These are phyloP conservation scores for Truncatella angustata DNA, from an alignment of 2,329 filamentous ascomycete genomes.

Conservation along the genomic window DNA sequence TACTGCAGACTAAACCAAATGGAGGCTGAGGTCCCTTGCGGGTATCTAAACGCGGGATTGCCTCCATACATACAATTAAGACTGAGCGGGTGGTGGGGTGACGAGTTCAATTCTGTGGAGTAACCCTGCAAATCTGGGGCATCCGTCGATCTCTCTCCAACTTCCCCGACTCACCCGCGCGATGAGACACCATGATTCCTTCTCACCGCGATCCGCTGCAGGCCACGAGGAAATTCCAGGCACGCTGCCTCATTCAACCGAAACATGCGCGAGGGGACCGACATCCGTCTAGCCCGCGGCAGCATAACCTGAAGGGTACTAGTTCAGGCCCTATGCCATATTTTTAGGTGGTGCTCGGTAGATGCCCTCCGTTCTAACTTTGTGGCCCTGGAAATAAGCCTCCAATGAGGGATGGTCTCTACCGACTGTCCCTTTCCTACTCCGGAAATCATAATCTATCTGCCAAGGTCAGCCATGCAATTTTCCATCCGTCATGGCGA, in stretches of 20 bases:
- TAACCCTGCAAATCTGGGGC: slow-evolving; percentile 19
- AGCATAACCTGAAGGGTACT: neutral
- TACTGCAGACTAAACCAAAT: neutral
- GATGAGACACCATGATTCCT: slow-evolving; percentile 1
- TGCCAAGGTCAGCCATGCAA: slow-evolving; percentile 7
- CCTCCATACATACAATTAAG: too few species aligned
- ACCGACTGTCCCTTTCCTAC: slow-evolving; percentile 9
- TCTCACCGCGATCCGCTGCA: neutral
- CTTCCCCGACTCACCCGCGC: neutral
- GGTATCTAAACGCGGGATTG: slow-evolving; percentile 1
- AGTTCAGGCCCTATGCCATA: slow-evolving; percentile 7
- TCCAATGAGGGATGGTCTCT: slow-evolving; percentile 16
- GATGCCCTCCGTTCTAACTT: slow-evolving; percentile 19
- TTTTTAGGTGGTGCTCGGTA: slow-evolving; percentile 19
- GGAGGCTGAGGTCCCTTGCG: neutral
- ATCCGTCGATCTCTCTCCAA: neutral
- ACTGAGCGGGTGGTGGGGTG: neutral
- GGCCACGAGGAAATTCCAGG: neutral
- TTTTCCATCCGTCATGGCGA: slow-evolving; percentile 10
- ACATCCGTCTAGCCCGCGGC: neutral
- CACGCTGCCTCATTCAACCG: neutral
- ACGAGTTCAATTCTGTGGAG: slow-evolving; percentile 16
- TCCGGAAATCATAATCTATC: slow-evolving; percentile 13
- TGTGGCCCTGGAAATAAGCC: slow-evolving; percentile 19
- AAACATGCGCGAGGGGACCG: neutral